Evolutionary conservation across 1,284 basidiomycete genomes (phyloP).

Genomic region (Irpex sp.): DNA sequence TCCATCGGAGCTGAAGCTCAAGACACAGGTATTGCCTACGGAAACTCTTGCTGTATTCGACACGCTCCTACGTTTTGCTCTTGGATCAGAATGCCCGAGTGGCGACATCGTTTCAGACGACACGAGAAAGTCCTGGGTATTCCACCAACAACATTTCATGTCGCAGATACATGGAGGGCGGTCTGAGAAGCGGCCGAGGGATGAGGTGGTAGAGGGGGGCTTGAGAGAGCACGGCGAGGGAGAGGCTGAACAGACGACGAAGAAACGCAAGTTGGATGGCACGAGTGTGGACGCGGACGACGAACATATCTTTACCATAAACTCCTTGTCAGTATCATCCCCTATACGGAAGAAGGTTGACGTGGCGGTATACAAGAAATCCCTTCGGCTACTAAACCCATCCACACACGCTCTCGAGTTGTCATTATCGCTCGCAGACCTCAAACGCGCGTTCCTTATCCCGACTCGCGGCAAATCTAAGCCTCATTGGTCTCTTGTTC

Average conservation of each 20-base stretch:
- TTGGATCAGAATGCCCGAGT: conserved; percentile 11
- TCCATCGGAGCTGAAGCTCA: neutral
- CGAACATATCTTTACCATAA: conserved; percentile 47
- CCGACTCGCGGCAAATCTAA: conserved; percentile 65
- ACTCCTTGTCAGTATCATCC: conserved; percentile 56
- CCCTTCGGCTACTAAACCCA: conserved; percentile 48
- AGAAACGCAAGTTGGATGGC: neutral
- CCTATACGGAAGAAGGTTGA: conserved; percentile 72
- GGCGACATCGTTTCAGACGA: neutral
- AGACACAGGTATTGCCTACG: neutral
- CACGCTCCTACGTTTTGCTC: conserved; percentile 9
- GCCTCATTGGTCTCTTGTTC: conserved; percentile 62
- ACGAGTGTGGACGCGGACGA: conserved; percentile 26
- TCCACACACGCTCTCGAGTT: conserved; percentile 42
- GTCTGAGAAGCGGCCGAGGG: conserved; percentile 20
- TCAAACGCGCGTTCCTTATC: conserved; percentile 58
- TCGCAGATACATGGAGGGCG: neutral
- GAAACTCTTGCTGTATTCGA: conserved; percentile 5
- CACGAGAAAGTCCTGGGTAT: conserved; percentile 6
- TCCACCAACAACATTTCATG: neutral
- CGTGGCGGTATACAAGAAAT: conserved; percentile 45
- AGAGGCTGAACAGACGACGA: neutral
- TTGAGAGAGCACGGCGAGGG: neutral
- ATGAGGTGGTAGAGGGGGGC: conserved; percentile 14
- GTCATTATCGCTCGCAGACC: conserved; percentile 39